Evolutionary conservation across 192 early-diverging fungal genomes (phyloP).

Genomic region (Linnemannia schmuckeri): DNA sequence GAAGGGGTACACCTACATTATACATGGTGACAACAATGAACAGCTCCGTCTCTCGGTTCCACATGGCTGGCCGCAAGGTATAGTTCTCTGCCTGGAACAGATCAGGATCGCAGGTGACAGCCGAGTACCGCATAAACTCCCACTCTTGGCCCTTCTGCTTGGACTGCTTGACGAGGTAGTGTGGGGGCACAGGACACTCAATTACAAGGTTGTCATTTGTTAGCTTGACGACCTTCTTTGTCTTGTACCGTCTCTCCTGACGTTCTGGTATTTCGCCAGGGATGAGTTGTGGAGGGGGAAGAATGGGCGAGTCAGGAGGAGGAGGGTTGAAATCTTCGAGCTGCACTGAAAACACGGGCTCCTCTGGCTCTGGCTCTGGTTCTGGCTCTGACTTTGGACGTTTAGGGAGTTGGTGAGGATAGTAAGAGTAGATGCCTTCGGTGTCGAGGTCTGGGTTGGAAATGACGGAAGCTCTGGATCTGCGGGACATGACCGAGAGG

Average conservation of each 20-base stretch:
- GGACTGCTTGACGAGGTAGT: conserved; percentile 61
- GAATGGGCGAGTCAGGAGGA: conserved; percentile 45
- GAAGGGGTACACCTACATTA: conserved; percentile 48
- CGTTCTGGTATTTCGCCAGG: conserved; percentile 59
- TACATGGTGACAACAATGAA: conserved; percentile 90
- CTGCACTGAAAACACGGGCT: conserved; percentile 36
- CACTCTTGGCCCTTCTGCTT: conserved; percentile 72
- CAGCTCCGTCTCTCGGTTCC: conserved; percentile 75
- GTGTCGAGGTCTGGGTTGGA: conserved; percentile 46
- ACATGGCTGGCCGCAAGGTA: conserved; percentile 74
- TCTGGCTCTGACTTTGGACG: conserved; percentile 23
- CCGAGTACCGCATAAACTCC: conserved; percentile 82
- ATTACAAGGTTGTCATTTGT: conserved; percentile 78
- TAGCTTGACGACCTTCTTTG: conserved; percentile 69
- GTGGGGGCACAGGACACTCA: conserved; percentile 76
- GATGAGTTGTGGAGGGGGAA: conserved; percentile 49
- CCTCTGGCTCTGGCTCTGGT: conserved; percentile 26
- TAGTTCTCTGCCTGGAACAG: conserved; percentile 71
- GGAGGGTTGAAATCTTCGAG: conserved; percentile 42
- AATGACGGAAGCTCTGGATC: conserved; percentile 40
- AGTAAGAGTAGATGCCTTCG: conserved; percentile 44
- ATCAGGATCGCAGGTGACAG: conserved; percentile 75
- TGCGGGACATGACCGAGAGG: conserved; percentile 39
- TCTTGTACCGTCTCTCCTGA: conserved; percentile 66
- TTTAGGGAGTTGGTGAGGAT: conserved; percentile 28